These are phyloP conservation scores for Endocarpon pusillum DNA, from an alignment of 495 filamentous ascomycete species.

Conservation along the genomic window DNA sequence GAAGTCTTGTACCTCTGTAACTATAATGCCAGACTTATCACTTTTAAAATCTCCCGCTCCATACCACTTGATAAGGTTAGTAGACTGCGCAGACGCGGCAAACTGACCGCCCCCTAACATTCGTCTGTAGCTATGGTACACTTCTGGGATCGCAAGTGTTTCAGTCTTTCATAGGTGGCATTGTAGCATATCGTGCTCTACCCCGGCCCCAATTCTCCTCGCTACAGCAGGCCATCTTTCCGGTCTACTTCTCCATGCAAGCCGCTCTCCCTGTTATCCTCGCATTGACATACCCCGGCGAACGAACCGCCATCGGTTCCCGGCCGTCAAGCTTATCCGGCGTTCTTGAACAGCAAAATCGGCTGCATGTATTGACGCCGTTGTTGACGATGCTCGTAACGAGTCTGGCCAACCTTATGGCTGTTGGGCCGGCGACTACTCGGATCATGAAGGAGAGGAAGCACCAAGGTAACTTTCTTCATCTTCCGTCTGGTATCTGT, in stretches of 20 bases:
- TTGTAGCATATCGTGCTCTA: constrained; percentile 55
- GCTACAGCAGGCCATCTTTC: constrained; percentile 66
- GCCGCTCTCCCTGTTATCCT: constrained; percentile 52
- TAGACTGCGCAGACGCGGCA: neutral
- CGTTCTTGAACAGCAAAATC: constrained; percentile 35
- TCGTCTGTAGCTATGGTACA: constrained; percentile 49
- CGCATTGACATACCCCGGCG: constrained; percentile 63
- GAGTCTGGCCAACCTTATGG: constrained; percentile 45
- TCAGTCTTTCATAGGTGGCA: constrained; percentile 70
- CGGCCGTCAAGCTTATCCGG: constrained; percentile 31
- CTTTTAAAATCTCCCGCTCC: constrained; percentile 43
- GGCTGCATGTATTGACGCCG: constrained; percentile 43
- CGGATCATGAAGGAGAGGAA: constrained; percentile 57
- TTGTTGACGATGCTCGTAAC: constrained; percentile 45
- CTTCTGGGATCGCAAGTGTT: constrained; percentile 64
- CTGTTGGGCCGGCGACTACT: constrained; percentile 55
- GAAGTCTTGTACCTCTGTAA: too few relatives aligned
- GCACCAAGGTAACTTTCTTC: constrained; percentile 43
- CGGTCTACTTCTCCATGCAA: constrained; percentile 74
- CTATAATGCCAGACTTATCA: constrained; percentile 26
- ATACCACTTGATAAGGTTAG: constrained; percentile 63
- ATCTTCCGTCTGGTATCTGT: neutral
- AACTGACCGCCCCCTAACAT: constrained; percentile 11
- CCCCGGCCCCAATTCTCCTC: constrained; percentile 63
- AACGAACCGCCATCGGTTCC: constrained; percentile 10